A percentile compares a stretch with the other conserved stretches of the same genome.
Evolutionary conservation across 805 yeast genomes (phyloP).

Genomic region (Starmerella potacharoeniae): DNA sequence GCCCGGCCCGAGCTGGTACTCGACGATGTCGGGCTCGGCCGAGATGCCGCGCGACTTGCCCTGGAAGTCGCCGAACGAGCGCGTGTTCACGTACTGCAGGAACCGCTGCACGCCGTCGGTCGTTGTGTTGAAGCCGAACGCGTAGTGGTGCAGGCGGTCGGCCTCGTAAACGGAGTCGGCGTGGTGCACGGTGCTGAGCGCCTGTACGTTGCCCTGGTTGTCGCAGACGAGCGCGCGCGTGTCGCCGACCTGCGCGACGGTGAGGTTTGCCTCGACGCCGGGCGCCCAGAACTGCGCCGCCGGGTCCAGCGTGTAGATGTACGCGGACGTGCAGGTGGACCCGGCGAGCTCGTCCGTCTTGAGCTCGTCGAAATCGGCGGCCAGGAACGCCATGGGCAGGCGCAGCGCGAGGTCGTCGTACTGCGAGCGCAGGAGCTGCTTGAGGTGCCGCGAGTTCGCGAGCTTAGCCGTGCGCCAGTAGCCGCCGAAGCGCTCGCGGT

Average conservation of each 20-base stretch:
- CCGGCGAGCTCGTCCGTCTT: constrained; percentile 33
- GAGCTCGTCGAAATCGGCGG: constrained; percentile 52
- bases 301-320: constrained; percentile 39
- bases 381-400: constrained; percentile 51
- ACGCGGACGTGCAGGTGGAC: constrained; percentile 61
- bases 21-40: constrained; percentile 76
- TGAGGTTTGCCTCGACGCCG: constrained; percentile 51
- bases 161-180: constrained; percentile 75
- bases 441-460: constrained; percentile 18
- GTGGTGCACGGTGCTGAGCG: constrained; percentile 73
- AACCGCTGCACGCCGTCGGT: constrained; percentile 89
- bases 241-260: constrained; percentile 88
- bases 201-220: constrained; percentile 62
- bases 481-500: constrained; percentile 53
- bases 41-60: constrained; percentile 77
- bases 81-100: constrained; percentile 74
- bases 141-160: constrained; percentile 51
- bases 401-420: constrained; percentile 50
- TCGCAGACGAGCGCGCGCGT: constrained; percentile 82
- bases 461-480: constrained; percentile 58
- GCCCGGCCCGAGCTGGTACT: constrained; percentile 16
- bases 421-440: constrained; percentile 33
- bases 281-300: constrained; percentile 44
- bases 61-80: constrained; percentile 81
- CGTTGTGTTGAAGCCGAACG: constrained; percentile 60